Evolutionary conservation across 2,329 filamentous ascomycete species (phyloP).

Genomic region (Pestalotiopsis sp.): DNA sequence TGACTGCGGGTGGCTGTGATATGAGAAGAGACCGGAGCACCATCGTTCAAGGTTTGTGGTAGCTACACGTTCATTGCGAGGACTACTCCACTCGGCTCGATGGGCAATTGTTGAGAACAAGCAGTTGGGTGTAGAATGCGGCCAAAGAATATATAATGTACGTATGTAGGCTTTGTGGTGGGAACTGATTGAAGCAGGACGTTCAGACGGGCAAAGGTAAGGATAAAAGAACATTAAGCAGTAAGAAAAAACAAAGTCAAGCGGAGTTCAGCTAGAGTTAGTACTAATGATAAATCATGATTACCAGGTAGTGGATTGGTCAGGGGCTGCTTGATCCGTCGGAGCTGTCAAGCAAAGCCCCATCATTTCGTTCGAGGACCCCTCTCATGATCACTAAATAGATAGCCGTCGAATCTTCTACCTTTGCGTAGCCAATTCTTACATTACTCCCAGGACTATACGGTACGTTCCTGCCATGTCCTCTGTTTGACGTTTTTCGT

Average conservation of each 20-base stretch:
- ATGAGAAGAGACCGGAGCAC: not conserved
- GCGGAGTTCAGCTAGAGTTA: not conserved
- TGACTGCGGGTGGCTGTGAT: not conserved
- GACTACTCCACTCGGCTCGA: not conserved
- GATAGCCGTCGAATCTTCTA: too few species aligned
- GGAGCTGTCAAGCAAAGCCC: not conserved
- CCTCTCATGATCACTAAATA: too few species aligned
- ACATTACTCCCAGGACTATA: too few species aligned
- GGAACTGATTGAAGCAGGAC: not conserved
- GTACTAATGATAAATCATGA: too few species aligned
- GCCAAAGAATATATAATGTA: too few species aligned
- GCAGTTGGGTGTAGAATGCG: not conserved
- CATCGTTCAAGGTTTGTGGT: not conserved
- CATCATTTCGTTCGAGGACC: not conserved
- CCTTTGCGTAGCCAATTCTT: too few species aligned
- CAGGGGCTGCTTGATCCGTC: too few species aligned
- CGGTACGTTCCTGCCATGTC: too few species aligned
- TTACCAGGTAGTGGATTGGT: too few species aligned
- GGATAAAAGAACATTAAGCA: not conserved
- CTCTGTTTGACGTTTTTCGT: too few species aligned
- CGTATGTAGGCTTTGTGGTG: not conserved
- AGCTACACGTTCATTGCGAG: not conserved
- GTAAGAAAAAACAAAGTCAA: not conserved
- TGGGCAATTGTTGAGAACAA: not conserved
- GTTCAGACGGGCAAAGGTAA: not conserved